phyloP scores from a whole-genome alignment of 2,329 filamentous ascomycete genomes.

The Emmonsiellopsis sp. region DNA sequence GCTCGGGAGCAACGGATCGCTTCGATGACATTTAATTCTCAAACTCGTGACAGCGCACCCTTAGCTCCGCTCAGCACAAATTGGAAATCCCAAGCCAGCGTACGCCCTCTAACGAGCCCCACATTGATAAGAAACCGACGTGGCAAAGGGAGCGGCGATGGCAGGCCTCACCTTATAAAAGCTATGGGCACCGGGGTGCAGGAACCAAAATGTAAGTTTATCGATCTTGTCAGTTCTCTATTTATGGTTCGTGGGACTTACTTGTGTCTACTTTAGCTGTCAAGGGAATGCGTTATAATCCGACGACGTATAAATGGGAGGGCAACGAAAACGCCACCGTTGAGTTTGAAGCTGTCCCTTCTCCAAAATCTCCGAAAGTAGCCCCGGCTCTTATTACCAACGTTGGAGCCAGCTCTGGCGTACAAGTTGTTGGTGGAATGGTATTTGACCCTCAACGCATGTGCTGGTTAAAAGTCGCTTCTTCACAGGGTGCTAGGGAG shows the following conservation, averaged over 20 bases:
- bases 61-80: conserved; percentile 47
- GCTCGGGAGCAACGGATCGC: conserved; percentile 53
- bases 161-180: conserved; percentile 80
- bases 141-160: conserved; percentile 23
- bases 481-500: conserved; percentile 26
- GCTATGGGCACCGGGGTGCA: conserved; percentile 64
- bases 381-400: conserved; percentile 74
- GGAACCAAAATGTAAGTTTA: conserved; percentile 65
- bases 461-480: conserved; percentile 84
- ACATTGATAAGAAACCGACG: conserved; percentile 39
- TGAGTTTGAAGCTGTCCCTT: conserved; percentile 59
- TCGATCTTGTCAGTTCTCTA: background rate
- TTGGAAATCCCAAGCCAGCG: conserved; percentile 48
- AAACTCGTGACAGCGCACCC: conserved; percentile 33
- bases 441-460: conserved; percentile 94
- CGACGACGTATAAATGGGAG: conserved; percentile 79
- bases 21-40: conserved; percentile 26
- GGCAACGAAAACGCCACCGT: conserved; percentile 82
- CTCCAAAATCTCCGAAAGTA: conserved; percentile 33
- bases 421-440: conserved; percentile 96
- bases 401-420: conserved; percentile 71
- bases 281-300: conserved; percentile 95
- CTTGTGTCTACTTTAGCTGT: conserved; percentile 47
- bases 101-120: conserved; percentile 42
- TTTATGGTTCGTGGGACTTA: conserved; percentile 6